phyloP scores from a whole-genome alignment of 176 grass and related monocot species.

The Tillandsia fasciculata region DNA sequence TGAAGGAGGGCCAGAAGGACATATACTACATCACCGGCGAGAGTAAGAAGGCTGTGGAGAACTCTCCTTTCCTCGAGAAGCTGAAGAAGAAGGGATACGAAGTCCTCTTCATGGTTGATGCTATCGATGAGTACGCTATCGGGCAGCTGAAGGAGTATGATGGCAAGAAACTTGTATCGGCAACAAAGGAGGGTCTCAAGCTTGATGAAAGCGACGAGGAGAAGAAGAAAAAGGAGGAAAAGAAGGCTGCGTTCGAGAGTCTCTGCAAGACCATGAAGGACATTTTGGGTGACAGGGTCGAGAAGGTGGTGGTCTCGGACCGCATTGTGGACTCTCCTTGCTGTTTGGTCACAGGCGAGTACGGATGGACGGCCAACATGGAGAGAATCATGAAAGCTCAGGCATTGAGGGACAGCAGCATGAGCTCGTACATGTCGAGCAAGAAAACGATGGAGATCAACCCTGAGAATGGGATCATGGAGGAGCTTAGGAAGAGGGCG shows the following conservation, averaged over 20 bases:
- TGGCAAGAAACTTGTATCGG: conserved; percentile 32
- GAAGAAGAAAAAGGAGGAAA: conserved; percentile 35
- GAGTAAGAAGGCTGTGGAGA: conserved; percentile 48
- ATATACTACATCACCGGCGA: conserved; percentile 51
- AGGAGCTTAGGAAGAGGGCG: conserved; percentile 40
- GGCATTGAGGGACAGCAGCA: conserved; percentile 29
- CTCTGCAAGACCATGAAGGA: conserved; percentile 51
- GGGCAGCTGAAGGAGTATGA: conserved; percentile 43
- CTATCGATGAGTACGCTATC: conserved; percentile 39
- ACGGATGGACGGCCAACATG: conserved; percentile 52
- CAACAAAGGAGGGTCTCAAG: conserved; percentile 34
- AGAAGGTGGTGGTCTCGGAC: conserved; percentile 44
- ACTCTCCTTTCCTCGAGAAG: conserved; percentile 46
- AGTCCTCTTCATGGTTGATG: conserved; percentile 43
- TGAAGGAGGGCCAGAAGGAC: conserved; percentile 44
- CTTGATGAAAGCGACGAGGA: conserved; percentile 31
- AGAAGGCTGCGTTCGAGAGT: conserved; percentile 27
- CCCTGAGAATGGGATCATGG: conserved; percentile 47
- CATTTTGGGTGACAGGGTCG: conserved; percentile 31
- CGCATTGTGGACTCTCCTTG: conserved; percentile 36
- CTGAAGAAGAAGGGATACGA: conserved; percentile 43
- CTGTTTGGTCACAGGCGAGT: conserved; percentile 43
- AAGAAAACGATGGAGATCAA: conserved; percentile 57
- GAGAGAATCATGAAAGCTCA: conserved; percentile 58
- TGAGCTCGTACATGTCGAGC: conserved; percentile 35